Evolutionary conservation across 257 asterid species (phyloP).

Genomic region (Lavandula angustifolia): DNA sequence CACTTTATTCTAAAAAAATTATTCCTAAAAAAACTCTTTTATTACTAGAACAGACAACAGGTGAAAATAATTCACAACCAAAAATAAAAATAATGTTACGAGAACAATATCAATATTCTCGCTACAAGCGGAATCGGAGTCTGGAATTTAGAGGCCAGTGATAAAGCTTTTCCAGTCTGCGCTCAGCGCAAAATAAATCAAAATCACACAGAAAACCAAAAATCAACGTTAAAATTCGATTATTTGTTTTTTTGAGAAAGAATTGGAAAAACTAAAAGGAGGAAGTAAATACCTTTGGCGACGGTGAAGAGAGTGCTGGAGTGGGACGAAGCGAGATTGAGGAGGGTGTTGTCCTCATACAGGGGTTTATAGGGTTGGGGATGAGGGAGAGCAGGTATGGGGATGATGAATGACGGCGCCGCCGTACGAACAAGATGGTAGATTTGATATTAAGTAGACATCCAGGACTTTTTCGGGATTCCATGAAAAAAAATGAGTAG

Average conservation of each 20-base stretch:
- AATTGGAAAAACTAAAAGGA: too few species aligned
- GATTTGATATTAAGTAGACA: too few species aligned
- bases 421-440: too few species aligned
- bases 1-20: background rate
- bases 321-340: constrained; percentile 57
- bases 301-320: constrained; percentile 70
- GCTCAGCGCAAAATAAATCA: constrained; percentile 15
- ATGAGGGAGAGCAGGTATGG: too few species aligned
- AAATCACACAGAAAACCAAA: constrained; percentile 17
- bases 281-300: constrained; percentile 44
- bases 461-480: too few species aligned
- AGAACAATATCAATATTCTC: constrained; percentile 76
- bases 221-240: background rate
- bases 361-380: too few species aligned
- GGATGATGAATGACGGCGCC: too few species aligned
- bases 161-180: constrained; percentile 69
- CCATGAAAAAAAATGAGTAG: too few species aligned
- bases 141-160: constrained; percentile 84
- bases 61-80: background rate
- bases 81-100: constrained; percentile 38
- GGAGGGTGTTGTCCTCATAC: constrained; percentile 56
- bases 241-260: too few species aligned
- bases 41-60: background rate
- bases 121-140: constrained; percentile 77
- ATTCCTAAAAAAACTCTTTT: too few species aligned